Evolutionary conservation across 2,329 filamentous ascomycete genomes (phyloP).

Genomic region (Fusarium sp.): DNA sequence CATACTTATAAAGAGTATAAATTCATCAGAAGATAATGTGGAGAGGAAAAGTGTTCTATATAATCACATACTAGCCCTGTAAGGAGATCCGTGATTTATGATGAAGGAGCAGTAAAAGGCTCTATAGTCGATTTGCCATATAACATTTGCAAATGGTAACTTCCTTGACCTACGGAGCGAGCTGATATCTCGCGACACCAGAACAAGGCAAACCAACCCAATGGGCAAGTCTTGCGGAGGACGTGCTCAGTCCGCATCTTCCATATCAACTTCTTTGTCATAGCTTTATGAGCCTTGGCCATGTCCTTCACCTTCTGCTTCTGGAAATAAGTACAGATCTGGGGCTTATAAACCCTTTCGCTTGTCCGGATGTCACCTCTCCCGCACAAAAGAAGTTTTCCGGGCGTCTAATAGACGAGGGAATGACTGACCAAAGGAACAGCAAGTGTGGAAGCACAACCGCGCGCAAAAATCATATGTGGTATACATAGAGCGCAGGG

Average conservation of each 20-base stretch:
- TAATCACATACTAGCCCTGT: not conserved
- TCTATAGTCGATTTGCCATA: not conserved
- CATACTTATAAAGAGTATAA: not conserved
- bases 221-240: slow-evolving; percentile 17
- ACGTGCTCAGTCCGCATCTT: slow-evolving; percentile 7
- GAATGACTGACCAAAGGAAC: not conserved
- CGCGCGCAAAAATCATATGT: slow-evolving; percentile 34
- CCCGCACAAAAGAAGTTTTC: slow-evolving; percentile 5
- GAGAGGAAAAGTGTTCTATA: too few relatives aligned
- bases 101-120: not conserved
- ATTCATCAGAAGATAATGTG: not conserved
- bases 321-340: slow-evolving; percentile 30
- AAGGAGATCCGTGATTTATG: not conserved
- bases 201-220: slow-evolving; percentile 7
- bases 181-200: slow-evolving; percentile 1
- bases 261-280: slow-evolving; percentile 12
- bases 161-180: not conserved
- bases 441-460: slow-evolving; percentile 8
- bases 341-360: slow-evolving; percentile 8
- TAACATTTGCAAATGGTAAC: not conserved
- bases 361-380: slow-evolving; percentile 3
- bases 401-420: slow-evolving; percentile 16
- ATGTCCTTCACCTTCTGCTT: slow-evolving; percentile 39
- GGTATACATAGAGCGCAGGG: slow-evolving; percentile 15
- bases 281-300: slow-evolving; percentile 6